phyloP scores from a whole-genome alignment of 257 asterid genomes.

The Ocimum tenuiflorum region DNA sequence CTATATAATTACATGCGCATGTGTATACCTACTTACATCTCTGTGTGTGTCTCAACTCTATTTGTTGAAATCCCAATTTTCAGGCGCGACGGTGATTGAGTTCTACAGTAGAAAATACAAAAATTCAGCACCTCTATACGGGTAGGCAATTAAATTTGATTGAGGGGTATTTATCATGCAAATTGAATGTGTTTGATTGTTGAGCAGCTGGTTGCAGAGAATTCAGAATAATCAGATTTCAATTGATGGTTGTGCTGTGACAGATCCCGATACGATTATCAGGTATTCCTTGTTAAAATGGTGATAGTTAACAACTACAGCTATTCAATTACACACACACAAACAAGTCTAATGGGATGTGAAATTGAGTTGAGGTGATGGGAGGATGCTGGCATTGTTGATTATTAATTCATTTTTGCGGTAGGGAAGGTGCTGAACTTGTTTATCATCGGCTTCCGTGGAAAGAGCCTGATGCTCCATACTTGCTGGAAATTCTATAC shows the following conservation, averaged over 20 bases:
- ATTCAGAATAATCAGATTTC: constrained; percentile 67
- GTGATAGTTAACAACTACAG: not conserved
- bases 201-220: constrained; percentile 96
- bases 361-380: constrained; percentile 7
- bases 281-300: constrained; percentile 51
- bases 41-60: not conserved
- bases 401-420: not conserved
- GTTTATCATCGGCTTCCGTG: constrained; percentile 86
- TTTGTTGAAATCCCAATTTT: not conserved
- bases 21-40: not conserved
- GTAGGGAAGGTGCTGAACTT: constrained; percentile 57
- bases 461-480: constrained; percentile 91
- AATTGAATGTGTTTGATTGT: constrained; percentile 10
- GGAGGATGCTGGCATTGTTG: not conserved
- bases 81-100: constrained; percentile 61
- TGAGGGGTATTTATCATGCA: not conserved
- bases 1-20: constrained; percentile 21
- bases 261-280: constrained; percentile 50
- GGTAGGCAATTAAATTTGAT: constrained; percentile 33
- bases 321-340: not conserved
- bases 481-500: constrained; percentile 51
- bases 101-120: constrained; percentile 63
- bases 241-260: constrained; percentile 51
- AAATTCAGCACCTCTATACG: constrained; percentile 73
- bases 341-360: not conserved